Evolutionary conservation across 495 filamentous ascomycete genomes (phyloP), one percentile per base, ranked within the genome.

Genomic region (Lentithecium fluviatile): DNA sequence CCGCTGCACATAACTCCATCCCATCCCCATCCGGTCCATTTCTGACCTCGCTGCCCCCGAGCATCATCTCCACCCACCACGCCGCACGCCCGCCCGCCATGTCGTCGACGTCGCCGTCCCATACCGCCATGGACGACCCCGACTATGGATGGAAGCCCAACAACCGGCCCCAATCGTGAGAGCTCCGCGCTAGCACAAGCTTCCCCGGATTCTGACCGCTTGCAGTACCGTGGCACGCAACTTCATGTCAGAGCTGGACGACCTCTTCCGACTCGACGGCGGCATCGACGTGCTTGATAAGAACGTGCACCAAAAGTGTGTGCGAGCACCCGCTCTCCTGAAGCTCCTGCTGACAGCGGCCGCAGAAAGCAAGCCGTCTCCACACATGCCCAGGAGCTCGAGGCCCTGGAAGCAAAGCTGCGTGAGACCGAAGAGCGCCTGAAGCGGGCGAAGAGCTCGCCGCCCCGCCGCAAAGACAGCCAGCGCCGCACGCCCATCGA

Each of bases 191-290:
- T 6, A n/a, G 2, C 21, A n/a, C 15, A 23, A 13, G 29, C 49
- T 21, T 50, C 48, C 15, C 55, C 55, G 2, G 60, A 37, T 34
- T 57, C 60, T 65, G 54, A 63, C 49, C 48, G 36, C 17, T 36
- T 65, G 29, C 75, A 96, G 92, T 58, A 93, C 89, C 55, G 85
- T 96, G 73, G 92, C 91, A 23, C 86, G 87, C 56, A 87, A 85
- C 56, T 97, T 97, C 78, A 90, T 90, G 29, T 77, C 85, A 23
- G 88, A 89, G 69, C 80, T 97, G 53, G 88, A 95, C 76, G 88
- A 91, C 72, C 86, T 91, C 61, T 97, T 97, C 73, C 66, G 69
- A 38, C 82, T 85, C 66, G 88, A 95, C 65, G 88, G 86, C 69
- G 84, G 84, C 64, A 76, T 96, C 59, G 84, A 88, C 66, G 82